Percentiles rank a stretch among this genome's conserved stretches.
phyloP scores from a whole-genome alignment of 106 monocot species.

The Xerophyta viscosa region DNA sequence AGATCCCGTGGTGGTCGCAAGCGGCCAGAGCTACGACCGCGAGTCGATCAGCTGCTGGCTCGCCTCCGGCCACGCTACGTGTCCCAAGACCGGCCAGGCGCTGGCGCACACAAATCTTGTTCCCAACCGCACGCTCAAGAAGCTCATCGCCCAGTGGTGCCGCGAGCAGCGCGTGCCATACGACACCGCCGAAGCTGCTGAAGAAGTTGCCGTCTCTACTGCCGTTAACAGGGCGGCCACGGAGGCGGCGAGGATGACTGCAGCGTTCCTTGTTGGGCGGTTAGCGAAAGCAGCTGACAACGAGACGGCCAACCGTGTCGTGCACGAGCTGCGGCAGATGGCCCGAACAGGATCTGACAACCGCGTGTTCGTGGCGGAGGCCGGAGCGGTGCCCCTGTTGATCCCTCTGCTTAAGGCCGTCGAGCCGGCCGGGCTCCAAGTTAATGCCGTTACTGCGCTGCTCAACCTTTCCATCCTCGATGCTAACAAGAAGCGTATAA shows the following conservation, averaged over 20 bases:
- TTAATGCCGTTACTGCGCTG: conserved; percentile 72
- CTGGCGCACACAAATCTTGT: conserved; percentile 35
- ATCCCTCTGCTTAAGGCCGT: conserved; percentile 43
- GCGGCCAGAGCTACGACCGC: conserved; percentile 88
- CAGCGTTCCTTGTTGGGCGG: conserved; percentile 51
- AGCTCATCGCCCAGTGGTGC: conserved; percentile 58
- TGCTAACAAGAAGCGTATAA: conserved; percentile 58
- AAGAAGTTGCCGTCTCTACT: neutral
- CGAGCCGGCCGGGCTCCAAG: conserved; percentile 34
- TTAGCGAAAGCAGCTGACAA: conserved; percentile 18
- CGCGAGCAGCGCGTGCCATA: conserved; percentile 51
- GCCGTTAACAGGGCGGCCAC: conserved; percentile 56
- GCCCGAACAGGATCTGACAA: conserved; percentile 41
- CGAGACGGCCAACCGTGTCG: conserved; percentile 45
- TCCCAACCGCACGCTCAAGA: conserved; percentile 62
- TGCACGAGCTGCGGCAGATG: conserved; percentile 75
- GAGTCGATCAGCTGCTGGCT: conserved; percentile 73
- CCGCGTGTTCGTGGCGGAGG: conserved; percentile 58
- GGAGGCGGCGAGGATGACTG: conserved; percentile 79
- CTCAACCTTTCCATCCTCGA: conserved; percentile 87
- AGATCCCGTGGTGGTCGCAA: conserved; percentile 78
- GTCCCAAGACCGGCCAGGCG: conserved; percentile 70
- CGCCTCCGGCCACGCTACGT: conserved; percentile 62
- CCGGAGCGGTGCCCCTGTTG: conserved; percentile 68
- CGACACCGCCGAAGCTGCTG: conserved; percentile 2